A percentile compares a stretch with the other conserved stretches of the same genome.
phyloP scores from a whole-genome alignment of 2,329 filamentous ascomycete genomes.

The Cryphonectria japonica region DNA sequence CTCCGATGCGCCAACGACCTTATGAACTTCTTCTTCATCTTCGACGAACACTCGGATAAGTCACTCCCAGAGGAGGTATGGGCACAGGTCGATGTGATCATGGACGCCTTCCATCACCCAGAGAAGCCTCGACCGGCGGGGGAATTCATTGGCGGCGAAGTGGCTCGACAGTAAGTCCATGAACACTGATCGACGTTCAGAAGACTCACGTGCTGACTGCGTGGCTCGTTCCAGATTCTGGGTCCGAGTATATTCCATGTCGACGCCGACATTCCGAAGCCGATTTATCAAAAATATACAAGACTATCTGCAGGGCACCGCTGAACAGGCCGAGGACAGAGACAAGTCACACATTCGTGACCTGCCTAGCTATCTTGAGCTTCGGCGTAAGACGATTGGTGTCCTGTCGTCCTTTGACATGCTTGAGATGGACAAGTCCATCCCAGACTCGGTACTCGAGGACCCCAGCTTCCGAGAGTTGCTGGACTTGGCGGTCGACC shows the following conservation, averaged over 20 bases:
- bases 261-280: constrained; percentile 30
- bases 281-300: constrained; percentile 35
- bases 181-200: no score
- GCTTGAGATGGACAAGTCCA: constrained; percentile 33
- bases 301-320: constrained; percentile 34
- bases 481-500: constrained; percentile 31
- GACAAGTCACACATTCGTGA: constrained; percentile 29
- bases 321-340: constrained; percentile 34
- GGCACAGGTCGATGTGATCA: constrained; percentile 26
- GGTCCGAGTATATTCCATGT: constrained; percentile 26
- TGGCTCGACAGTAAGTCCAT: constrained; percentile 34
- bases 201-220: background rate
- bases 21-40: constrained; percentile 37
- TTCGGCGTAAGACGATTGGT: constrained; percentile 36
- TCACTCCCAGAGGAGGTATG: constrained; percentile 17
- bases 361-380: constrained; percentile 33
- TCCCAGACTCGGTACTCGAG: constrained; percentile 32
- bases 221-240: constrained; percentile 33
- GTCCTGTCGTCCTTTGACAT: constrained; percentile 33
- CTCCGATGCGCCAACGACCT: constrained; percentile 32
- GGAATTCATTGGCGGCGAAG: constrained; percentile 32
- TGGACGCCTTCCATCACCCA: constrained; percentile 32
- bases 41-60: constrained; percentile 35
- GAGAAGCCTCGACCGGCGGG: constrained; percentile 28
- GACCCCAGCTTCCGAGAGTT: constrained; percentile 33